A percentile compares a stretch with the other conserved stretches of the same genome.
These are phyloP conservation scores for Cucumis melo DNA, from an alignment of 306 rosid species.

Conservation along the genomic window DNA sequence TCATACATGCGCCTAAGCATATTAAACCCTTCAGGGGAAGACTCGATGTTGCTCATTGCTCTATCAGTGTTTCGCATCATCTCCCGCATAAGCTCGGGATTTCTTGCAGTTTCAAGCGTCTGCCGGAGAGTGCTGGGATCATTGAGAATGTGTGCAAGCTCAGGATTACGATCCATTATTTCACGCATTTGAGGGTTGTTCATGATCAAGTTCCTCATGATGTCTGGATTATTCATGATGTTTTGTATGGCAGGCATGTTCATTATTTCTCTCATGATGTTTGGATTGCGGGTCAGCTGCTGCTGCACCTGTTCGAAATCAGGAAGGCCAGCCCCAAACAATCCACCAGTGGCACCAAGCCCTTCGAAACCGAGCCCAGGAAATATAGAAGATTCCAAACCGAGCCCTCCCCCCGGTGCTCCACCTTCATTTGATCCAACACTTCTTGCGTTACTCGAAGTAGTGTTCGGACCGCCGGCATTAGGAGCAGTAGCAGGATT, in stretches of 20 bases:
- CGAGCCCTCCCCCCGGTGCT: constrained; percentile 47
- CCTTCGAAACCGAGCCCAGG: constrained; percentile 51
- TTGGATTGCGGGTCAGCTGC: constrained; percentile 52
- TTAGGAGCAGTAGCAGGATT: constrained; percentile 32
- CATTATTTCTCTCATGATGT: constrained; percentile 61
- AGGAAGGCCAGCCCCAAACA: constrained; percentile 52
- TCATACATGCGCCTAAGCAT: constrained; percentile 94
- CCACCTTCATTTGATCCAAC: constrained; percentile 45
- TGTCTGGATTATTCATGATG: constrained; percentile 52
- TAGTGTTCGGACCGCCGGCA: constrained; percentile 28
- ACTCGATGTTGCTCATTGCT: constrained; percentile 87
- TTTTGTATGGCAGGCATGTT: constrained; percentile 67
- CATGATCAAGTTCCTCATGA: constrained; percentile 65
- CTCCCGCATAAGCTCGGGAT: constrained; percentile 92
- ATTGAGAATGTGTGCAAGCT: constrained; percentile 69
- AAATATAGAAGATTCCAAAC: constrained; percentile 43
- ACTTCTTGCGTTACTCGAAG: constrained; percentile 28
- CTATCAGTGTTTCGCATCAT: constrained; percentile 92
- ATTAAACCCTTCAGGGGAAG: constrained; percentile 86
- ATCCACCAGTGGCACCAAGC: constrained; percentile 39
- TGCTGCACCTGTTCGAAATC: constrained; percentile 78
- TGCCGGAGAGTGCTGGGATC: constrained; percentile 79
- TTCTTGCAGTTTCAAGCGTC: constrained; percentile 81
- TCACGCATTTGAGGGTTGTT: constrained; percentile 85
- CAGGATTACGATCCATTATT: constrained; percentile 72